Base-by-base conservation (phyloP, 129 eudicot genomes). In the Artemisia tridentata region DNA sequence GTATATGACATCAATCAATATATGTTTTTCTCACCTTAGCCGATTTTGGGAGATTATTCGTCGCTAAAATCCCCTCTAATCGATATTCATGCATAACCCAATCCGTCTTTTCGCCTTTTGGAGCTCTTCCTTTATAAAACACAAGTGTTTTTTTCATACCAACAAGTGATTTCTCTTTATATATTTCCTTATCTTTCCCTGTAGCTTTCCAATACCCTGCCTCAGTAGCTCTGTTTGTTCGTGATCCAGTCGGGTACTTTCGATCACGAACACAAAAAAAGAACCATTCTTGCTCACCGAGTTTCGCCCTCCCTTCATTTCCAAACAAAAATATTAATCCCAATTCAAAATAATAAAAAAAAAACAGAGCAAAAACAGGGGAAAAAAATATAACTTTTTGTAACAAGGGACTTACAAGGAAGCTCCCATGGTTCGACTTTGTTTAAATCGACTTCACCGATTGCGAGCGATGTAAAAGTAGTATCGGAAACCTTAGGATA, bases 381-480 rank as follows among this genome's bases (percentile, higher is more conserved):
- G 55, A 50, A 52, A 50, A 52, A 54, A 5, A 13, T 2, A 17
- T 2, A 48, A 38, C 2, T 31, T 5, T 11, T 2, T n/a, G 16
- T 61, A 72, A 69, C 53, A 59, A 62, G 51, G 43, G 3, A 55
- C 21, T 77, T 71, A 91, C 97, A 83, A 25, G 97, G 97, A 72
- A 91, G 81, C 68, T 92, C 98, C 98, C 98, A 92, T 54, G 98
- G 96, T 63, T 92, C 98, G 8, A 86, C 91, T 81, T 89, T 86
- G 75, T 92, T 92, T 77, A 92, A 80, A 84, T 92, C 96, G 31
- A 89, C 98, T 48, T 86, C 98, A 3, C 95, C 98, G 12, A 92
- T 87, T 3, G 91, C 98, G 21, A 3, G 63, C 10, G 96, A 75
- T 0, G 17, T 19, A 38, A 86, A 92, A 57, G 63, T 68, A 53